Base-by-base conservation (phyloP, 2,329 filamentous ascomycete species). In the Penicillium sp. region DNA sequence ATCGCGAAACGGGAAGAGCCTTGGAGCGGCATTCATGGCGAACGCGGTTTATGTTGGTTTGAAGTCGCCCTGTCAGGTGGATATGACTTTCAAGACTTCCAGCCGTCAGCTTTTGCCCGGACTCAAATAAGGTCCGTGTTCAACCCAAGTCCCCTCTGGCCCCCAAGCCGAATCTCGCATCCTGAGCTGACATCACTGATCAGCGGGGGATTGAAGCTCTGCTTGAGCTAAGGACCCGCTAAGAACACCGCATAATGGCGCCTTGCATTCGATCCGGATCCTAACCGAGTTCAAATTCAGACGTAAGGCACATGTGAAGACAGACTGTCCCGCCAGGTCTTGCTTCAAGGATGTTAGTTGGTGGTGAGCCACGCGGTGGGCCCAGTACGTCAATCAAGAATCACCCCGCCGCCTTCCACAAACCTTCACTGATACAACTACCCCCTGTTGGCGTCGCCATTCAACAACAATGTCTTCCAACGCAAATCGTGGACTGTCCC, bases 401-500 rank as follows among this genome's bases (percentile, higher is more conserved):
- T 56, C 49, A 31, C 50, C 57, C 55, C 54, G 34, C 50, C 38
- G 47, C 17, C 28, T 5, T 57, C 28, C 42, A 7, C 28, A 49
- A 42, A 1, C 12, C 59, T 51, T 25, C 49, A 28, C 50, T 34
- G 37, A 15, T n/a, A 17, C 50, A 53, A 34, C 38, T 2, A 4
- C 31, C n/a, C 6, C 10, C 14, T 3, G 10, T 12, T 34, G 7
- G 4, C 2, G 22, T 17, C n/a, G 5, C 42, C 38, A 8, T 31
- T 41, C 31, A 45, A 14, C 38, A 31, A 59, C 10, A 47, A 65
- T 67, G 58, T 47, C 55, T 35, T 49, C 53, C 25, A 28, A 41
- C 34, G 60, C 52, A 52, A 67, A 66, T 60, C 56, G 63, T 34
- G 57, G 54, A 42, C 2, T 22, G 8, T 73, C 71, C 7, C 62